Evolutionary conservation across 768 basidiomycete genomes (phyloP).

Genomic region (Hericium alpestre): DNA sequence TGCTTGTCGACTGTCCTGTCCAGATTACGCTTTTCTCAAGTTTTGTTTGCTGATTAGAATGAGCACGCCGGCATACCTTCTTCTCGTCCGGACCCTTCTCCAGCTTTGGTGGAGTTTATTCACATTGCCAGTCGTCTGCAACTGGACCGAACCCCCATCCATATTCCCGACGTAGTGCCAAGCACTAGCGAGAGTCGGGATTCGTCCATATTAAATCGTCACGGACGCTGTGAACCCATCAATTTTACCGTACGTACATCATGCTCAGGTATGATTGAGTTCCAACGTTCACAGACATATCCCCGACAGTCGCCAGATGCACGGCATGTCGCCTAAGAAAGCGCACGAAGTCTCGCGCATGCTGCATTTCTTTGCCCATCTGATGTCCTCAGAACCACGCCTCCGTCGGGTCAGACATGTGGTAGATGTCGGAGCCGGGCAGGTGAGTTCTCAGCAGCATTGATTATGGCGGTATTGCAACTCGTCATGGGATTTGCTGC

Average conservation of each 20-base stretch:
- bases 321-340: slow-evolving; percentile 71
- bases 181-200: neutral
- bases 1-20: too few relatives aligned
- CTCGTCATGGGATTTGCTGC: neutral
- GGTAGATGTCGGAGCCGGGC: slow-evolving; percentile 72
- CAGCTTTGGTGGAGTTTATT: neutral
- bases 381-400: slow-evolving; percentile 22
- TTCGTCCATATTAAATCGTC: too few relatives aligned
- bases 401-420: slow-evolving; percentile 27
- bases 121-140: neutral
- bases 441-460: slow-evolving; percentile 25
- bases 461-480: neutral
- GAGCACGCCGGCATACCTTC: neutral
- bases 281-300: neutral
- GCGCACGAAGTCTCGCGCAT: slow-evolving; percentile 60
- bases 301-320: neutral
- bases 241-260: neutral
- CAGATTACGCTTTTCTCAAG: neutral
- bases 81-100: neutral
- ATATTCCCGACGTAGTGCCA: neutral
- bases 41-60: neutral
- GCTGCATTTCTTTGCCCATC: slow-evolving; percentile 37
- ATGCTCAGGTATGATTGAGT: neutral
- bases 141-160: neutral
- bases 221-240: too few relatives aligned